Conservation (phyloP, 2,329 filamentous ascomycete genomes). For the Stagonosporopsis rhizophila region DNA sequence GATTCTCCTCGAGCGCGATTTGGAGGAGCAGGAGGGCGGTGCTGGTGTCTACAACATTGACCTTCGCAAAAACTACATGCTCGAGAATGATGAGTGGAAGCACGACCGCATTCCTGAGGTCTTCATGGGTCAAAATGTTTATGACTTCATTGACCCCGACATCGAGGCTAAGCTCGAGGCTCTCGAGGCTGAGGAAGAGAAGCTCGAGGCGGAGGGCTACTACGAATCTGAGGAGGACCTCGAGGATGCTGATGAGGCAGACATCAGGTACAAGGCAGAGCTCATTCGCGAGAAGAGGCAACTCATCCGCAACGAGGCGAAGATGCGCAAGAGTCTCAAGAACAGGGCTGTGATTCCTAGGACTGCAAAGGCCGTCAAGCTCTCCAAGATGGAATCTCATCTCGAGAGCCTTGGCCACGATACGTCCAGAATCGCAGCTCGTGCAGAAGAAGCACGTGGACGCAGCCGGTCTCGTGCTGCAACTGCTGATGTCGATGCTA, state of each 20-base stretch:
- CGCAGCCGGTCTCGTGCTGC: conserved; percentile 69
- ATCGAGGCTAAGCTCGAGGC: conserved; percentile 92
- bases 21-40: conserved; percentile 91
- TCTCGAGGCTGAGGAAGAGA: conserved; percentile 94
- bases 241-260: conserved; percentile 87
- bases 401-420: conserved; percentile 88
- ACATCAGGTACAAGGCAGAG: conserved; percentile 89
- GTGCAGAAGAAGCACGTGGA: conserved; percentile 76
- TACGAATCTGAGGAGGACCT: conserved; percentile 79
- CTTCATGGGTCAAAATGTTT: conserved; percentile 94
- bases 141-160: conserved; percentile 95
- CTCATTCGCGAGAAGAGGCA: conserved; percentile 94
- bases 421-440: conserved; percentile 74
- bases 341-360: conserved; percentile 94
- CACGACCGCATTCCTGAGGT: conserved; percentile 95
- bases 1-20: conserved; percentile 79
- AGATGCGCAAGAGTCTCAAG: conserved; percentile 96
- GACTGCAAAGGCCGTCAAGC: conserved; percentile 77
- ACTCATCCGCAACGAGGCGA: conserved; percentile 90
- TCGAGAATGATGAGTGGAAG: conserved; percentile 92
- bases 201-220: conserved; percentile 87
- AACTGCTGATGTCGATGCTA: conserved; percentile 65
- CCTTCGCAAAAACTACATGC: conserved; percentile 83
- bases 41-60: conserved; percentile 97
- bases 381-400: conserved; percentile 85